Evolutionary conservation across 2,329 filamentous ascomycete species (phyloP), one percentile per base, ranked within the genome.

Genomic region (Herpotrichia juniperi): DNA sequence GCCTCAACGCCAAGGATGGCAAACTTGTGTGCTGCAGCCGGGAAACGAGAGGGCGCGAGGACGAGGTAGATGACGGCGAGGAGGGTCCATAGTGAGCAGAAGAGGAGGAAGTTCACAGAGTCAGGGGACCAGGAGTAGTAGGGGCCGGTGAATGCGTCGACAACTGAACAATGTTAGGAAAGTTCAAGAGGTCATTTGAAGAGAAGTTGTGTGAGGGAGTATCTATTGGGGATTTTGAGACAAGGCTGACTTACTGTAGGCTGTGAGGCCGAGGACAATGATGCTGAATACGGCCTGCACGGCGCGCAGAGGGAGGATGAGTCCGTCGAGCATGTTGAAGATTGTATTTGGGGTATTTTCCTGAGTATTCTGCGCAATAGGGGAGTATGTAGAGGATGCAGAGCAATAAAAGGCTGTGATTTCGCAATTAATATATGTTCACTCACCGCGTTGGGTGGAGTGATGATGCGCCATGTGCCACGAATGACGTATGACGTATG

Each of bases 231-330:
- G n/a, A n/a, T n/a, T n/a, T n/a, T n/a, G n/a, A n/a, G n/a, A n/a
- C 19, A 44, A 24, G 44, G 17, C 10, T 46, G 26, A 26, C 82
- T 30, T 79, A 92, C 90, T 76, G 68, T 93, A 91, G 46, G 84
- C 88, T n/a, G 85, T 87, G 24, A 94, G 75, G 30, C 88, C 91
- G 11, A 96, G 82, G 64, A 92, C 85, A 64, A 96, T 87, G 61
- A 96, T 81, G 50, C 86, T 81, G 63, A 96, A 84, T 46, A 93
- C 58, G 10, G 80, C 82, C 63, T 93, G 87, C 35, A 84, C 79
- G 58, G 83, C 80, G 68, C 91, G 89, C 58, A 90, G 77, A 45
- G 87, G 84, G 62, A 86, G 78, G 42, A 85, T 78, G 61, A 86
- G 80, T 49, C 74, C 74, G 63, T 81, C 70, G 11, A 42, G 12